Evolutionary conservation across 2,329 filamentous ascomycete species (phyloP).

Genomic region (Fusarium verticillioides): DNA sequence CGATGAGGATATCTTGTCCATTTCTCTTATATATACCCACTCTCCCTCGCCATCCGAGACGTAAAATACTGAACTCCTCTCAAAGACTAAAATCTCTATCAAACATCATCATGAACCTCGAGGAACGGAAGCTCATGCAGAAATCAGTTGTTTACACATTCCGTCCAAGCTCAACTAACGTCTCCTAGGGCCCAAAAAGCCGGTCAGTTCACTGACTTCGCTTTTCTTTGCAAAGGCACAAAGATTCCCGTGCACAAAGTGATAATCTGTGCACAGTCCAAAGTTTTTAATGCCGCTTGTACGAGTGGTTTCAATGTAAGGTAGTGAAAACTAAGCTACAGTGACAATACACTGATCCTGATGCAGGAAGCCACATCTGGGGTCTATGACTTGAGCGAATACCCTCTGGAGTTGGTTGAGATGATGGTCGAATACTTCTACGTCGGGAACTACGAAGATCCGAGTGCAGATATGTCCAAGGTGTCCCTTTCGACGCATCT

Average conservation of each 20-base stretch:
- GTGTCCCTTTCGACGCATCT: neutral
- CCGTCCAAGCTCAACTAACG: neutral
- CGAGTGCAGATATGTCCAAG: neutral
- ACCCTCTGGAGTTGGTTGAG: neutral
- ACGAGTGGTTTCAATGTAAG: neutral
- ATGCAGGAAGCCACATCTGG: constrained; percentile 1
- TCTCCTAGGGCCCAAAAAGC: neutral
- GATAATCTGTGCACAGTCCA: neutral
- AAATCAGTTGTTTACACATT: neutral
- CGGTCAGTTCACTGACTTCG: neutral
- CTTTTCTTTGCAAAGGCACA: neutral
- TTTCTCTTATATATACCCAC: neutral
- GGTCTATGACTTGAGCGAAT: constrained; percentile 1
- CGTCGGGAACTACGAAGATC: neutral
- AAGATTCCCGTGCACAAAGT: neutral
- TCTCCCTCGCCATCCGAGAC: neutral
- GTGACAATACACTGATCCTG: neutral
- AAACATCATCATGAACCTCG: neutral
- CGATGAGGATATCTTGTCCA: too few relatives aligned
- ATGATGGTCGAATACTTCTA: neutral
- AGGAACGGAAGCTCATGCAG: neutral
- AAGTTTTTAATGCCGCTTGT: neutral
- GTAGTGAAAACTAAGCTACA: fast-evolving
- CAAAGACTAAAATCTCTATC: neutral
- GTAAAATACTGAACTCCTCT: neutral